Conservation (phyloP, 78 protist genomes). For the Parvularia atlantis region DNA sequence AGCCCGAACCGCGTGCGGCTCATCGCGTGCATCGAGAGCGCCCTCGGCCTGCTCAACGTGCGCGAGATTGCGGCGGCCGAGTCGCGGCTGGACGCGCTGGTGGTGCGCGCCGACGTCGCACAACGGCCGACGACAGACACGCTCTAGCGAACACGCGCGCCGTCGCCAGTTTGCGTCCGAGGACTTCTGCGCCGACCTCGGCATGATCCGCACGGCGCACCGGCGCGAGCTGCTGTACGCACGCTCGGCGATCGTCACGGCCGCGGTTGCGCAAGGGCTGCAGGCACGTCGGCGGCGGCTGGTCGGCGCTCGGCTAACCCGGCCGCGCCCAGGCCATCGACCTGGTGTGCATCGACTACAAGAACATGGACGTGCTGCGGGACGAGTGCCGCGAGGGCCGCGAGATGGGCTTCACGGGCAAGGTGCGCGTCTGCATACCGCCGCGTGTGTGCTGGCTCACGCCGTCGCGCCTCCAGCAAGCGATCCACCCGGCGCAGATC, state of each 20-base stretch:
- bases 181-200: slow-evolving; percentile 10
- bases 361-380: not conserved
- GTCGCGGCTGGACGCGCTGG: not conserved
- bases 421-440: too few relatives aligned
- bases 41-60: slow-evolving; percentile 7
- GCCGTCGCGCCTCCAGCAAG: too few relatives aligned
- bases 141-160: not conserved
- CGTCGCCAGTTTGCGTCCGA: not conserved
- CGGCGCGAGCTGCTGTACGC: slow-evolving; percentile 3
- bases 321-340: slow-evolving; percentile 16
- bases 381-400: not conserved
- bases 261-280: not conserved
- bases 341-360: not conserved
- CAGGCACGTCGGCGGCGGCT: too few relatives aligned
- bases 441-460: too few relatives aligned
- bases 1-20: not conserved
- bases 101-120: too few relatives aligned
- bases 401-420: slow-evolving; percentile 9
- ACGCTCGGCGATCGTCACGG: not conserved
- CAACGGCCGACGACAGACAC: too few relatives aligned
- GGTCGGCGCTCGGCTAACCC: too few relatives aligned
- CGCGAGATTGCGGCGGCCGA: not conserved
- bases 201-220: not conserved
- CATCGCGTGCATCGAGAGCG: slow-evolving; percentile 1
- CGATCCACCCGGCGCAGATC: too few relatives aligned